Conservation (phyloP, 495 filamentous ascomycete species). For the Aspergillus heteromorphus region DNA sequence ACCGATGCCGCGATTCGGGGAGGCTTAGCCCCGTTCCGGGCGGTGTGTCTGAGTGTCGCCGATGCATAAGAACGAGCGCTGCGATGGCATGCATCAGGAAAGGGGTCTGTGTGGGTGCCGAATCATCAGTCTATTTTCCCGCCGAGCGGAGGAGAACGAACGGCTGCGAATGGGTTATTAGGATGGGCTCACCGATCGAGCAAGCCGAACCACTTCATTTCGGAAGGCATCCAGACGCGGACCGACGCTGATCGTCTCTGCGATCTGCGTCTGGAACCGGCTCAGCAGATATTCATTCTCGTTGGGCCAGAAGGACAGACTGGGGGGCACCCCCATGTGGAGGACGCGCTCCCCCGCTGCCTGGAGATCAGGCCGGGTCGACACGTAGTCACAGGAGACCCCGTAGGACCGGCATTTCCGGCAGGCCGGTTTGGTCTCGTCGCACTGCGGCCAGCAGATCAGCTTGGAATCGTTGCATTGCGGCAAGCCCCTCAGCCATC, state of each 20-base stretch:
- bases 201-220: not conserved
- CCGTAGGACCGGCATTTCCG: not conserved
- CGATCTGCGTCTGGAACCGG: not conserved
- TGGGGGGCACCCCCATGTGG: not conserved
- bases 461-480: too few relatives aligned
- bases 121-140: not conserved
- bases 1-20: not conserved
- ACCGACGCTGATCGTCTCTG: not conserved
- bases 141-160: too few relatives aligned
- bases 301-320: not conserved
- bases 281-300: not conserved
- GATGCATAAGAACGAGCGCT: not conserved
- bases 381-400: not conserved
- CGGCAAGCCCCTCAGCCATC: not conserved
- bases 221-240: not conserved
- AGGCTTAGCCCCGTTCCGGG: too few relatives aligned
- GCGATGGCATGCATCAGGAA: not conserved
- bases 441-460: too few relatives aligned
- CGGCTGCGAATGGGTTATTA: too few relatives aligned
- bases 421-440: not conserved
- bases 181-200: not conserved
- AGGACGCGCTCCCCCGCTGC: not conserved
- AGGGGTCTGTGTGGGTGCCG: not conserved
- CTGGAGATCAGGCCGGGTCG: not conserved
- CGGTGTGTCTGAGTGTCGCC: not conserved